Base-by-base conservation (phyloP, 106 monocot genomes). In the Allium sativum region DNA sequence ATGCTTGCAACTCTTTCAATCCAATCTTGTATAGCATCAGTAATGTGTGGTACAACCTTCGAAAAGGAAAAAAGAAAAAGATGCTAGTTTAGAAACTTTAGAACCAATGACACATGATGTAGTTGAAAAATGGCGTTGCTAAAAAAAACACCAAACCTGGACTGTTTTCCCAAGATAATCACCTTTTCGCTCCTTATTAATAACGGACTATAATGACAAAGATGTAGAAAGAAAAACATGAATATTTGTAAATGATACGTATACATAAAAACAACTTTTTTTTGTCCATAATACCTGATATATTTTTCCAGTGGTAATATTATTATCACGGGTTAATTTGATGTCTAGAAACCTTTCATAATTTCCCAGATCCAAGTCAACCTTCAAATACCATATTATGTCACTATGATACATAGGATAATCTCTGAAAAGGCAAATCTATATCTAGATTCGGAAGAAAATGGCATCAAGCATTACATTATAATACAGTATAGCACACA, bases 21-120 rank as follows among this genome's bases (percentile, higher is more conserved):
- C 88, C 93, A 88, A 64, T 93, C 93, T 67, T 93, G 93, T 77
- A 93, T 88, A 52, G 87, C 84, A 79, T 93, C 84, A 44, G 84
- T 87, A 40, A 93, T 78, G 64, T 84, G 87, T 9, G 93, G 93
- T 12, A 93, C 81, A 65, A 88, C 84, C 88, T 93, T 69, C 11
- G 51, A 68, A 65, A 22, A 15, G 11, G 71, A 65, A 18, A 15
- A 14, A 71, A 62, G 20, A 3, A 5, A 67, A 18, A n/a, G 19
- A 42, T 9, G 68, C 14, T 61, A 46, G 10, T 68, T 55, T 8
- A 62, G 62, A 20, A 56, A 44, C 4, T 44, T 9, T 22, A 54
- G 6, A 12, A 47, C 45, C 31, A 16, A 40, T 51, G 11, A 64
- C 16, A 40, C 22, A 21, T 63, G 21, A 59, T 40, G 14, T 18